These are phyloP conservation scores for Chaetoceros tenuissimus DNA, from an alignment of 108 stramenopile species.

Conservation along the genomic window DNA sequence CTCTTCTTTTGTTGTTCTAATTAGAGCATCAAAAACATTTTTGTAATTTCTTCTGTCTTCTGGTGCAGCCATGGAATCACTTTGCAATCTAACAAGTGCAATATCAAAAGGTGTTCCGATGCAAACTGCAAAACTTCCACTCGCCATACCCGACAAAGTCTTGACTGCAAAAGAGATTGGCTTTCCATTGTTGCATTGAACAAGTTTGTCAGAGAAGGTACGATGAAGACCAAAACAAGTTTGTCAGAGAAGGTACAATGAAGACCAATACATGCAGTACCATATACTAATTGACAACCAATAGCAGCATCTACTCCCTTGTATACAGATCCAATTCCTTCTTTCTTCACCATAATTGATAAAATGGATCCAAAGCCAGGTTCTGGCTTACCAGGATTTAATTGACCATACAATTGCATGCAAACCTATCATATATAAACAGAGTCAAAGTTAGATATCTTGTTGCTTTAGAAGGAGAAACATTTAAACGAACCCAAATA, in stretches of 20 bases:
- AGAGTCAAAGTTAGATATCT: neutral
- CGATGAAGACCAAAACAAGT: slow-evolving; percentile 96
- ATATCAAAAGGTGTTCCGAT: slow-evolving; percentile 98
- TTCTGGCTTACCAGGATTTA: slow-evolving; percentile 83
- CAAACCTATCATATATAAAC: slow-evolving; percentile 27
- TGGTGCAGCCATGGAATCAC: slow-evolving; percentile 89
- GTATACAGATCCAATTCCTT: slow-evolving; percentile 77
- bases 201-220: slow-evolving; percentile 84
- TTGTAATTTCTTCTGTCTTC: slow-evolving; percentile 92
- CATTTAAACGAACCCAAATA: neutral
- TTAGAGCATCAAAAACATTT: slow-evolving; percentile 93
- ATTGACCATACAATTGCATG: slow-evolving; percentile 89
- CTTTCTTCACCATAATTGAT: slow-evolving; percentile 59
- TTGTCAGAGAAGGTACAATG: too few species aligned
- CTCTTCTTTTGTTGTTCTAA: slow-evolving; percentile 86
- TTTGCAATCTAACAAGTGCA: slow-evolving; percentile 93
- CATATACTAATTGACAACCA: slow-evolving; percentile 96
- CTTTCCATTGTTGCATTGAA: slow-evolving; percentile 68
- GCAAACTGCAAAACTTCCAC: slow-evolving; percentile 92
- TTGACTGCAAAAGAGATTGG: slow-evolving; percentile 84
- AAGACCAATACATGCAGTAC: slow-evolving; percentile 97
- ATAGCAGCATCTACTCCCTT: slow-evolving; percentile 94
- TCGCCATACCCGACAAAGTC: slow-evolving; percentile 84
- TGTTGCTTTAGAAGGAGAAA: neutral
- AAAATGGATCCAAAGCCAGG: slow-evolving; percentile 72